Evolutionary conservation across 2,329 filamentous ascomycete species (phyloP).

Genomic region (Drechmeria coniospora): DNA sequence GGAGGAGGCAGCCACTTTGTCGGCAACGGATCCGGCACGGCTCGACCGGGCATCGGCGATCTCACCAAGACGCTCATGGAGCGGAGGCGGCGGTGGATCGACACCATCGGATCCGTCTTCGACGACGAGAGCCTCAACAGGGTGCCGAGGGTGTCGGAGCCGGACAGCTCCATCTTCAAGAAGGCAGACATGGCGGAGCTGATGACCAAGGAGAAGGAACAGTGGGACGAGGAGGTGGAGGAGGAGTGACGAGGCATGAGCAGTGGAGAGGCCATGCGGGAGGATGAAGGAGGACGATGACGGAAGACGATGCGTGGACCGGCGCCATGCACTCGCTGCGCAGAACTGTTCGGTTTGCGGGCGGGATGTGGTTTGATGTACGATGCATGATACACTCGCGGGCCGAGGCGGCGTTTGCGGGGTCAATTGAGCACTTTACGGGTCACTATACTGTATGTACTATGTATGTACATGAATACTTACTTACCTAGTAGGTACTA

Average conservation of each 20-base stretch:
- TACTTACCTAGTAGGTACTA: too few relatives aligned
- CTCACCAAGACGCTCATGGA: slow-evolving; percentile 88
- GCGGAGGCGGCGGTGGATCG: slow-evolving; percentile 73
- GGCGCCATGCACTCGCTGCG: not conserved
- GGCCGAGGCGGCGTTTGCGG: too few relatives aligned
- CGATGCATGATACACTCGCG: too few relatives aligned
- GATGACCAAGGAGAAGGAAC: slow-evolving; percentile 61
- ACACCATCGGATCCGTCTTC: slow-evolving; percentile 81
- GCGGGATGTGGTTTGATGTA: too few relatives aligned
- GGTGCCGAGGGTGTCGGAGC: slow-evolving; percentile 53
- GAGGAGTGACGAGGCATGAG: slow-evolving; percentile 30
- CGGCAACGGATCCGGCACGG: slow-evolving; percentile 46
- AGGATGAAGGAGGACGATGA: too few relatives aligned
- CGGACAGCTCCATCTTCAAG: slow-evolving; percentile 57
- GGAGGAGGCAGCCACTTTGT: slow-evolving; percentile 52
- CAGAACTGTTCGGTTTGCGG: too few relatives aligned
- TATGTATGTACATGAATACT: too few relatives aligned
- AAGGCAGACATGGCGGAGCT: slow-evolving; percentile 55
- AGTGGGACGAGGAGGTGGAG: slow-evolving; percentile 68
- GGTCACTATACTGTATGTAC: too few relatives aligned
- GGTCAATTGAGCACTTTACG: too few relatives aligned
- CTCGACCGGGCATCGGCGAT: slow-evolving; percentile 75
- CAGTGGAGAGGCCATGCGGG: not conserved
- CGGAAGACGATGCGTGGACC: too few relatives aligned
- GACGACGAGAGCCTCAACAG: slow-evolving; percentile 61